phyloP scores from a whole-genome alignment of 1,139 yeast species.

The Yamadazyma pseudoaaseri region DNA sequence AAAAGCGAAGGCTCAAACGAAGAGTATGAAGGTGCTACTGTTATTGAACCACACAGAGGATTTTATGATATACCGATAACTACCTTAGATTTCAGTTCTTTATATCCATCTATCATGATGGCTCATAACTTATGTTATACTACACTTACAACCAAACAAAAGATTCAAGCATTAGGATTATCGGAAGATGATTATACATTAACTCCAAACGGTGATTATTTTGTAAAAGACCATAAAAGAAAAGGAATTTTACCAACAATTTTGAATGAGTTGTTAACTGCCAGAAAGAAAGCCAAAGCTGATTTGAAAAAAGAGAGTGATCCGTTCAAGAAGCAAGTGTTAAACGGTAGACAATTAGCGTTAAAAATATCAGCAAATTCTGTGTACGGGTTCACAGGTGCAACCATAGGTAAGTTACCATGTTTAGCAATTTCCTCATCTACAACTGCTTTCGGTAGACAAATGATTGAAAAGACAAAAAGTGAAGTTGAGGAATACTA shows the following conservation, averaged over 20 bases:
- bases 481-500: conserved; percentile 79
- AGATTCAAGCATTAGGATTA: conserved; percentile 65
- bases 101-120: conserved; percentile 99
- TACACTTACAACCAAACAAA: conserved; percentile 68
- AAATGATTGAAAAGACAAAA: conserved; percentile 93
- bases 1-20: conserved; percentile 79
- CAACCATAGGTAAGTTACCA: conserved; percentile 94
- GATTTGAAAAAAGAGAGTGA: conserved; percentile 92
- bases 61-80: conserved; percentile 97
- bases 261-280: conserved; percentile 80
- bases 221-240: conserved; percentile 69
- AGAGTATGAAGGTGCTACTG: conserved; percentile 99
- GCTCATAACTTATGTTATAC: conserved; percentile 98
- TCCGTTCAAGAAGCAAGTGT: conserved; percentile 88
- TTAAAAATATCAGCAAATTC: conserved; percentile 96
- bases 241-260: conserved; percentile 92
- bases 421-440: conserved; percentile 96
- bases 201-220: conserved; percentile 92
- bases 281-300: conserved; percentile 89
- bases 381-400: conserved; percentile 98
- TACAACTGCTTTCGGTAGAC: conserved; percentile 93
- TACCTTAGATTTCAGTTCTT: conserved; percentile 93
- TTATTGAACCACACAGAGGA: conserved; percentile 93
- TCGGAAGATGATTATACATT: conserved; percentile 75
- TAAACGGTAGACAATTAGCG: conserved; percentile 97